Conservation (phyloP, 1,139 yeast species). For the Torulaspora pretoriensis region DNA sequence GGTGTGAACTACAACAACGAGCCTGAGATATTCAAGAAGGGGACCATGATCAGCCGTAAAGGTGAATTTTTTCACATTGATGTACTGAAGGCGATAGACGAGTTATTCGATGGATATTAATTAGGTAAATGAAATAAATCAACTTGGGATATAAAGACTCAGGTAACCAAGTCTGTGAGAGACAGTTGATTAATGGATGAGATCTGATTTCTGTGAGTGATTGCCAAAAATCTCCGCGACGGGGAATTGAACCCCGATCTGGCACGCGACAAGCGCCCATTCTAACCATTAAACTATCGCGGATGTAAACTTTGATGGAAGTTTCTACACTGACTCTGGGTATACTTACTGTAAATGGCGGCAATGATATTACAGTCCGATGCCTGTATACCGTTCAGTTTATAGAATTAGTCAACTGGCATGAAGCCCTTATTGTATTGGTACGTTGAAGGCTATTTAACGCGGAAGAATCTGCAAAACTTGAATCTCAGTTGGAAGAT, state of each 20-base stretch:
- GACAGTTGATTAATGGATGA: too few species aligned
- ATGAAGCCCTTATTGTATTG: too few species aligned
- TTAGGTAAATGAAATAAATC: not conserved
- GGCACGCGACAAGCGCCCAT: constrained; percentile 41
- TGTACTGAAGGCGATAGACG: constrained; percentile 38
- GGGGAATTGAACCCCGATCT: constrained; percentile 41
- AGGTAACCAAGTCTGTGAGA: too few species aligned
- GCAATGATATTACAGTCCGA: too few species aligned
- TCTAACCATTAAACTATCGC: constrained; percentile 40
- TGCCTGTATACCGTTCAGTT: too few species aligned
- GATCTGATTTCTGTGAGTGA: too few species aligned
- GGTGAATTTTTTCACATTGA: constrained; percentile 40
- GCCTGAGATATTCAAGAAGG: constrained; percentile 82
- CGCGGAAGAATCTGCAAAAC: too few species aligned
- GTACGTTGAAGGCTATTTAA: too few species aligned
- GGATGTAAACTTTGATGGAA: constrained; percentile 14
- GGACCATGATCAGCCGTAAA: constrained; percentile 67
- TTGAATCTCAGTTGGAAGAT: too few species aligned
- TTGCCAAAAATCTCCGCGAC: constrained; percentile 35
- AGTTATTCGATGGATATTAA: constrained; percentile 34
- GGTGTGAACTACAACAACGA: constrained; percentile 88
- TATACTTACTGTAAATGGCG: too few species aligned
- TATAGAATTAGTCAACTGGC: too few species aligned
- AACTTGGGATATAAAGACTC: not conserved
- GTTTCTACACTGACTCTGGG: too few species aligned